These are phyloP conservation scores for Rehmannia glutinosa DNA, from an alignment of 257 asterid species.

Conservation along the genomic window DNA sequence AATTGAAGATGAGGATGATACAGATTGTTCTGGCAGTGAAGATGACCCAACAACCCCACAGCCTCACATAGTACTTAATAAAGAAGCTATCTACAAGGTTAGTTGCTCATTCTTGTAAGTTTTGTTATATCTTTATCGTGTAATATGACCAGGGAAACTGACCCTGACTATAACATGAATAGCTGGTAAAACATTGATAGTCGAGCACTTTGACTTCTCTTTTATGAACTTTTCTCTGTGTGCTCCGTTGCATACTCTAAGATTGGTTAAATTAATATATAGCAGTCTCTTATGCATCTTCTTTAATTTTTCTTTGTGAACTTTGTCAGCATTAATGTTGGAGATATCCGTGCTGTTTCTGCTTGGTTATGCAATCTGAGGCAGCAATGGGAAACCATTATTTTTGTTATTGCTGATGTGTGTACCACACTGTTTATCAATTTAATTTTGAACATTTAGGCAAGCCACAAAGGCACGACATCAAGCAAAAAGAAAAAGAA, in stretches of 20 bases:
- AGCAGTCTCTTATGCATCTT: not conserved
- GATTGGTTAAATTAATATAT: not conserved
- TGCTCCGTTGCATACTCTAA: not conserved
- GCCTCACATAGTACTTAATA: constrained; percentile 58
- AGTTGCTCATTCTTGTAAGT: constrained; percentile 23
- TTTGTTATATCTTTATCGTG: not conserved
- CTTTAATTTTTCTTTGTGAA: not conserved
- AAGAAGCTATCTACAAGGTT: constrained; percentile 92
- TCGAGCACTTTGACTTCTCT: not conserved
- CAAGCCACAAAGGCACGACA: constrained; percentile 81
- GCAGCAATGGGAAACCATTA: not conserved
- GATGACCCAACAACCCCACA: constrained; percentile 49
- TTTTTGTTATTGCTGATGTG: not conserved
- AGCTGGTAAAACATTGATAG: not conserved
- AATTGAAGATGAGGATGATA: constrained; percentile 60
- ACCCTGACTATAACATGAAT: not conserved
- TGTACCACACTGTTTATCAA: not conserved
- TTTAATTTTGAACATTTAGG: constrained; percentile 40
- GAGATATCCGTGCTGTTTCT: constrained; percentile 1
- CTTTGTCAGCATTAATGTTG: not conserved
- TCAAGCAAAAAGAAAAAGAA: constrained; percentile 98
- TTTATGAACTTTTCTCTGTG: not conserved
- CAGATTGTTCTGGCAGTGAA: constrained; percentile 76
- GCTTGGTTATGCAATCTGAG: not conserved
- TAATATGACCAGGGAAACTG: not conserved